Evolutionary conservation across 108 stramenopile genomes (phyloP), one percentile per base, ranked within the genome.

Genomic region (Parmales sp.): DNA sequence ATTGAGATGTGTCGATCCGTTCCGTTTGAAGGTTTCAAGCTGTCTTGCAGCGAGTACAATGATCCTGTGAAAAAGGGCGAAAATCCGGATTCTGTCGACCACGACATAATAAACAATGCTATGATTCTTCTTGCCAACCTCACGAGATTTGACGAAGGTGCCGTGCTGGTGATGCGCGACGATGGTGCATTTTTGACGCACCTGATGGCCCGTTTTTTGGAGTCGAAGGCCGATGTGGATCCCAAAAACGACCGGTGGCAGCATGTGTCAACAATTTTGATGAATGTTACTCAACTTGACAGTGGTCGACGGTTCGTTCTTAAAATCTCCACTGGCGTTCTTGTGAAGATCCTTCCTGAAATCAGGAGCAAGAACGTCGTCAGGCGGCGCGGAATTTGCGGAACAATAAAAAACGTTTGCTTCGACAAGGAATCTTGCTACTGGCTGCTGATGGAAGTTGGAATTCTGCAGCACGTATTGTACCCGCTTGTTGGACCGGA

Each of bases 211-310:
- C n/a, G n/a, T n/a, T n/a, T n/a, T n/a, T n/a, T n/a, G n/a, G n/a
- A n/a, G n/a, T n/a, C n/a, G n/a, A n/a, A n/a, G n/a, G n/a, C n/a
- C n/a, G n/a, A n/a, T n/a, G n/a, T n/a, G n/a, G n/a, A n/a, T n/a
- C n/a, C n/a, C n/a, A n/a, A n/a, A n/a, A n/a, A n/a, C 28, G 92
- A 93, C 79, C 88, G 88, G 0, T 93, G 82, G 69, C 92, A 93
- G 73, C 92, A 93, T 70, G 83, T 93, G 65, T 86, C 88, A 2
- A 80, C 85, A 8, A 78, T 93, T 13, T 51, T 90, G 7, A 93
- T 93, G 92, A 93, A 93, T 66, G 71, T 83, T 19, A 82, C 89
- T 2, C 92, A 93, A 69, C 44, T 82, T 51, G 87, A 90, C 46
- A 75, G 76, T 20, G 92, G 89, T 45, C 66, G 88, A 18, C 68